Evolutionary conservation across 345 rosid species (phyloP), one percentile per base, ranked within the genome.

Genomic region (Bruguiera gymnorhiza): DNA sequence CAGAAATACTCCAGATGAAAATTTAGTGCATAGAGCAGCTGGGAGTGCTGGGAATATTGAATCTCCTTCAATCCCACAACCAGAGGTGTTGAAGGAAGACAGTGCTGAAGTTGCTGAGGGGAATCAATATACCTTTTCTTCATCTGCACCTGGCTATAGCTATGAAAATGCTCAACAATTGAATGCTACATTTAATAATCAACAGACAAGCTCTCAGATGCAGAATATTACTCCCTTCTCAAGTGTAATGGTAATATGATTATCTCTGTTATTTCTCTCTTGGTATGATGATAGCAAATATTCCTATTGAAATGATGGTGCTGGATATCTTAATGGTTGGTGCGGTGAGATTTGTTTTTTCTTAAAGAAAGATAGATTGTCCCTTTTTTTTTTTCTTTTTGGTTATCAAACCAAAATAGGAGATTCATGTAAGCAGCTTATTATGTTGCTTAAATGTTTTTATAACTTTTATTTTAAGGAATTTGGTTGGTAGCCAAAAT

Each of bases 61-160:
- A 68, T 62, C 90, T 60, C 61, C 90, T 52, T 70, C 92, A 62
- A 85, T 83, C 67, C 81, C 91, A 71, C 86, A 73, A 53, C 74
- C 80, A 26, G 96, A 96, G 71, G 84, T 75, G 65, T 79, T 89
- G 85, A 81, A 87, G 72, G 88, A 85, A 78, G 93, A 91, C 72
- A 74, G 68, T 43, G 39, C 83, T n/a, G 94, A 89, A 81, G 78
- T 83, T 61, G 65, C 75, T 68, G 87, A 81, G 60, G 92, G 79
- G 73, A 83, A 82, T 80, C 98, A 87, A 75, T 92, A 95, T 75
- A 30, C 84, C 16, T 95, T 87, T 74, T 65, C 92, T 62, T 82
- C 94, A 65, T 81, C 97, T 54, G 84, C 83, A 61, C 80, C 86
- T 71, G 92, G 79, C 66, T 90, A 86, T 78, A 70, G 66, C 61